Evolutionary conservation across 163 green algal species (phyloP).

Genomic region (Picocystis sp.): DNA sequence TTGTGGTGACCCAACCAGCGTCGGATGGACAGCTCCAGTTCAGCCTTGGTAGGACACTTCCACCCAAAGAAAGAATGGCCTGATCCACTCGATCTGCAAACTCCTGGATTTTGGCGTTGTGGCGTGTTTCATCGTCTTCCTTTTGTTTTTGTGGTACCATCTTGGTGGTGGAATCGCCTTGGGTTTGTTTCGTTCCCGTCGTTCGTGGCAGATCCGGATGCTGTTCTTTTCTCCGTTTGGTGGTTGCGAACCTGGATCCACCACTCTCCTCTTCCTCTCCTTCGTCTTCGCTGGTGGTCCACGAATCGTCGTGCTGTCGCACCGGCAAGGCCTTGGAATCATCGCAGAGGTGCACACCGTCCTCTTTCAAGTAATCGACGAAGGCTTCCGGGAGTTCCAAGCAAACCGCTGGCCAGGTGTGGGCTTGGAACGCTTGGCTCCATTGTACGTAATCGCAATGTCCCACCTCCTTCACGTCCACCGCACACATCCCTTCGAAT

Average conservation of each 20-base stretch:
- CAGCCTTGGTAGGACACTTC: conserved; percentile 65
- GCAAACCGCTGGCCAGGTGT: too few species aligned
- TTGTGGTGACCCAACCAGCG: conserved; percentile 58
- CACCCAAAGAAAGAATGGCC: conserved; percentile 50
- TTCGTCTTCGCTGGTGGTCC: background rate
- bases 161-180: too few species aligned
- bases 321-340: conserved; percentile 17
- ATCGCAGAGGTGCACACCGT: conserved; percentile 35
- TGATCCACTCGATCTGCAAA: conserved; percentile 20
- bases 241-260: too few species aligned
- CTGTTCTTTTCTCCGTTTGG: too few species aligned
- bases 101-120: conserved; percentile 17
- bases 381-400: conserved; percentile 21
- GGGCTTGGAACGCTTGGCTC: too few species aligned
- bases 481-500: too few species aligned
- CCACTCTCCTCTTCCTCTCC: background rate
- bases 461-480: too few species aligned
- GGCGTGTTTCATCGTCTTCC: too few species aligned
- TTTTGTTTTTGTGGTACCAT: too few species aligned
- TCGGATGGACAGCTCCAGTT: conserved; percentile 83
- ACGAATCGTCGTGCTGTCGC: background rate
- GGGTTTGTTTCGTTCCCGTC: too few species aligned
- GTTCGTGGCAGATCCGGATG: too few species aligned
- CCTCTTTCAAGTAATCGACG: conserved; percentile 34
- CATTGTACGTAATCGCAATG: too few species aligned